These are phyloP conservation scores for Dryadomyces quercus-mongolicae DNA, from an alignment of 2,329 filamentous ascomycete genomes.

Conservation along the genomic window DNA sequence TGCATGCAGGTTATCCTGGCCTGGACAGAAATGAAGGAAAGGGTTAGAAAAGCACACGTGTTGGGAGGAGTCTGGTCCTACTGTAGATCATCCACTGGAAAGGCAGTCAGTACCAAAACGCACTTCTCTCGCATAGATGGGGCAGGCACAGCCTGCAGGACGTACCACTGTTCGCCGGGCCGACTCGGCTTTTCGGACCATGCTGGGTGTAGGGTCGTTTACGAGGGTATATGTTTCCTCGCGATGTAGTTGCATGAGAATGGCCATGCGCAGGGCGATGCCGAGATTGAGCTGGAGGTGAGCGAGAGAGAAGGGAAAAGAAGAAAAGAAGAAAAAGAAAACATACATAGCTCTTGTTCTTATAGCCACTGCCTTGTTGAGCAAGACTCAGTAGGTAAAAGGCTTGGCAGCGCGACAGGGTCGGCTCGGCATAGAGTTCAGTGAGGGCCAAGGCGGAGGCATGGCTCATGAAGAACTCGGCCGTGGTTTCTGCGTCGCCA, in stretches of 20 bases:
- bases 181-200: conserved; percentile 39
- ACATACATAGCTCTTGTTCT: conserved; percentile 41
- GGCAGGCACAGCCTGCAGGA: neutral
- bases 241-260: conserved; percentile 39
- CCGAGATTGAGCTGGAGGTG: conserved; percentile 38
- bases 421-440: conserved; percentile 40
- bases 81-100: conserved; percentile 45
- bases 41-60: no score
- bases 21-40: conserved; percentile 10
- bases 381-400: conserved; percentile 48
- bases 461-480: conserved; percentile 40
- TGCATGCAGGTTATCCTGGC: conserved; percentile 44
- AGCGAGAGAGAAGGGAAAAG: neutral
- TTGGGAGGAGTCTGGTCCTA: neutral
- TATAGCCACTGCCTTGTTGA: conserved; percentile 43
- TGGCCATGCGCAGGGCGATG: conserved; percentile 43
- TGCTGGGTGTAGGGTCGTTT: conserved; percentile 27
- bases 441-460: conserved; percentile 33
- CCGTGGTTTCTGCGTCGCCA: conserved; percentile 36
- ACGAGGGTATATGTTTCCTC: conserved; percentile 38
- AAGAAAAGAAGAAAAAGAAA: neutral
- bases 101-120: neutral
- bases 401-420: conserved; percentile 42
- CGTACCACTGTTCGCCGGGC: conserved; percentile 42
- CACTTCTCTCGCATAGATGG: no score